A percentile compares a stretch with the other conserved stretches of the same genome.
Evolutionary conservation across 2,329 filamentous ascomycete genomes (phyloP).

Genomic region (Talaromyces marneffei): DNA sequence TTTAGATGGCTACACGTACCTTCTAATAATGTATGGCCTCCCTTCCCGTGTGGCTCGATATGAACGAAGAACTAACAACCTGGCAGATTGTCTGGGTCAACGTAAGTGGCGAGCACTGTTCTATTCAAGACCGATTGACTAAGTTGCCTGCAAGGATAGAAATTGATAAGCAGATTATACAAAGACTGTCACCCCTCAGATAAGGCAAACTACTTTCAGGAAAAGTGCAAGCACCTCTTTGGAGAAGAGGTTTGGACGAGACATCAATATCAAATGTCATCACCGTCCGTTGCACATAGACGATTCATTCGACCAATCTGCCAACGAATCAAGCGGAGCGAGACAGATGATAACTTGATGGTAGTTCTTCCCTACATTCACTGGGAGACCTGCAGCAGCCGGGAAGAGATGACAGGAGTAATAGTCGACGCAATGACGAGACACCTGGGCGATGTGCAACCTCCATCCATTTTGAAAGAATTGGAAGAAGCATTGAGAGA

Average conservation of each 20-base stretch:
- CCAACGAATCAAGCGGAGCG: background rate
- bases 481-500: background rate
- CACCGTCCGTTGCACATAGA: slow-evolving; percentile 6
- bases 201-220: slow-evolving; percentile 1
- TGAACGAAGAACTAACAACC: background rate
- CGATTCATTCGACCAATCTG: slow-evolving; percentile 8
- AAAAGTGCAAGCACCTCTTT: slow-evolving; percentile 9
- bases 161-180: background rate
- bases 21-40: background rate
- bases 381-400: slow-evolving; percentile 1
- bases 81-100: background rate
- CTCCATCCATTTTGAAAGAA: background rate
- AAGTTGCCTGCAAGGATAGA: background rate
- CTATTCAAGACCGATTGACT: background rate
- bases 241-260: slow-evolving; percentile 5
- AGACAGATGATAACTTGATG: slow-evolving; percentile 6
- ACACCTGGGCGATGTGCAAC: background rate
- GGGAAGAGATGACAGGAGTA: slow-evolving; percentile 7
- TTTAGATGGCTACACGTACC: background rate
- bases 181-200: background rate
- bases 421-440: slow-evolving; percentile 8
- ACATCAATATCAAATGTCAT: slow-evolving; percentile 8
- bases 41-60: background rate
- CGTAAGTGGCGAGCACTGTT: background rate
- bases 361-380: slow-evolving; percentile 6